phyloP scores from a whole-genome alignment of 441 rosid species.

The Pelargonium australe region DNA sequence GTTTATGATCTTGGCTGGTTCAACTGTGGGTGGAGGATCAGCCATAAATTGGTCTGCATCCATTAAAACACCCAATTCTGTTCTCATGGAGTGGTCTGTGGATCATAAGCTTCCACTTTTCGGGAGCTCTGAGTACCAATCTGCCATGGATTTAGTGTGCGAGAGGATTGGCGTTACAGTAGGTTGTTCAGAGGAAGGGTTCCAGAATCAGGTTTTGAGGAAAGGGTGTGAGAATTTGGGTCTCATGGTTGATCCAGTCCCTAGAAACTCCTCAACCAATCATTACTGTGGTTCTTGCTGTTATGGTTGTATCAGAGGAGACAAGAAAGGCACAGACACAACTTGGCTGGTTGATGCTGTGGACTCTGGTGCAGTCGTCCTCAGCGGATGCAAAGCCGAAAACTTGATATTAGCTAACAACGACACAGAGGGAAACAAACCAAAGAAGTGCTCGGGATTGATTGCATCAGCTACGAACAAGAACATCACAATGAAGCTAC shows the following conservation, averaged over 20 bases:
- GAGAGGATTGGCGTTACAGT: conserved; percentile 66
- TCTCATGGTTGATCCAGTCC: conserved; percentile 37
- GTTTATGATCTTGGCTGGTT: conserved; percentile 51
- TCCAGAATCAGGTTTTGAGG: conserved; percentile 68
- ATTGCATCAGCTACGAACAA: conserved; percentile 33
- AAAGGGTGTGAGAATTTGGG: conserved; percentile 74
- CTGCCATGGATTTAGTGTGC: conserved; percentile 67
- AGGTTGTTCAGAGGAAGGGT: conserved; percentile 46
- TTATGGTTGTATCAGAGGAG: conserved; percentile 68
- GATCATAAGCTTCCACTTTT: conserved; percentile 41
- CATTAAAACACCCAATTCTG: conserved; percentile 43
- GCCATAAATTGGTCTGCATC: conserved; percentile 78
- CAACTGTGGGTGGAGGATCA: conserved; percentile 76
- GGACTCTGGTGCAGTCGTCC: conserved; percentile 50
- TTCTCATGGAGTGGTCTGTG: conserved; percentile 69
- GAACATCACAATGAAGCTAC: conserved; percentile 35
- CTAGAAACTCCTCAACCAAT: conserved; percentile 59
- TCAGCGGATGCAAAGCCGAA: conserved; percentile 81
- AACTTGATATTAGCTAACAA: conserved; percentile 43
- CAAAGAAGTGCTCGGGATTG: conserved; percentile 66
- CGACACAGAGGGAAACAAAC: conserved; percentile 28
- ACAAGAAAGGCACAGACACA: conserved; percentile 67
- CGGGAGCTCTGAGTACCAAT: conserved; percentile 39
- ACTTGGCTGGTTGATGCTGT: conserved; percentile 89
- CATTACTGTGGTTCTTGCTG: conserved; percentile 90